Evolutionary conservation across 352 stramenopile genomes (phyloP), one percentile per base, ranked within the genome.

Genomic region (Phytophthora sansomeana): DNA sequence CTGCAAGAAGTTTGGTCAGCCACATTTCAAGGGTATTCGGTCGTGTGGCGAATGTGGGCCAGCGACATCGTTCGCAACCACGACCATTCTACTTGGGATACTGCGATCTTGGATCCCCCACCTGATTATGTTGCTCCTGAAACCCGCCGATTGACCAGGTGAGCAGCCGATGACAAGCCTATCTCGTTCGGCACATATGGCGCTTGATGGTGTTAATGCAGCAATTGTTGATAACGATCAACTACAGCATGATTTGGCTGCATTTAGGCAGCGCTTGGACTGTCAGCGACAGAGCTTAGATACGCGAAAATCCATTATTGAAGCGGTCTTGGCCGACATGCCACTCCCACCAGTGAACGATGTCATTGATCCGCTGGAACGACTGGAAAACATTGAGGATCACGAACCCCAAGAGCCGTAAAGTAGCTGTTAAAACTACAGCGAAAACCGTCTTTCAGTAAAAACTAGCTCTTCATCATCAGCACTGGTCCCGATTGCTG

Each of bases 171-270:
- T 55, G 0, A 24, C 33, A 5, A 28, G 19, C 17, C 42, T 63
- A 11, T 32, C 44, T 16, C n/a, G 24, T 17, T 49, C 44, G 21
- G 36, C 55, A 9, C 29, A 33, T 5, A 3, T 56, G 32, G 33
- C 33, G 1, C 35, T 63, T 33, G 55, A 63, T 36, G 24, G 17
- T 29, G 24, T 63, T 9, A 47, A 48, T 38, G 32, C 30, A 11
- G 9, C 43, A 14, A 54, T 48, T 13, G 24, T 30, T 7, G 43
- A 53, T 16, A 63, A 63, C 21, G 6, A 38, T 4, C 13, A 47
- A 26, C 10, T 63, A 13, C 29, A 41, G 16, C 8, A 46, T 2
- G 43, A 63, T 39, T 49, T 19, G 10, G 24, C 51, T 16, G 38
- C 29, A 48, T 51, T 60, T 6, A 13, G 32, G 1, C 10, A 30